A percentile compares a stretch with the other conserved stretches of the same genome.
phyloP scores from a whole-genome alignment of 495 filamentous ascomycete species.

The Penicillium riverlandense region DNA sequence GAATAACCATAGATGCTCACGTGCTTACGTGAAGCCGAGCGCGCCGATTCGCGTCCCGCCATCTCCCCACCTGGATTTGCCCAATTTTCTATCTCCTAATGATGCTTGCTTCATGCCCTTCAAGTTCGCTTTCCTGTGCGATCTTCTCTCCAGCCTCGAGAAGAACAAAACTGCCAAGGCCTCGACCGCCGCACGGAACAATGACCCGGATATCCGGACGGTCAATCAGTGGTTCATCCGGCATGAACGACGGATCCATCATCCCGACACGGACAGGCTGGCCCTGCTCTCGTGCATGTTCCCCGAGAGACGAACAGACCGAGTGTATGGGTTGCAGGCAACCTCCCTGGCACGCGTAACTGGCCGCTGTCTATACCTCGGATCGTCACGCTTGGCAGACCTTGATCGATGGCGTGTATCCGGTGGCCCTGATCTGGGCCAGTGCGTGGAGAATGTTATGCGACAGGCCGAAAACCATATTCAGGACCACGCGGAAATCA shows the following conservation, averaged over 20 bases:
- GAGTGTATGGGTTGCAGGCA: constrained; percentile 63
- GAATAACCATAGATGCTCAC: constrained; percentile 14
- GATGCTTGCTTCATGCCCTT: constrained; percentile 47
- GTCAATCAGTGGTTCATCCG: constrained; percentile 54
- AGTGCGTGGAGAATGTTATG: constrained; percentile 63
- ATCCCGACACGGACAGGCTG: constrained; percentile 41
- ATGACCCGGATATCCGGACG: constrained; percentile 25
- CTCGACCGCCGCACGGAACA: constrained; percentile 20
- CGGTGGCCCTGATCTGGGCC: constrained; percentile 57
- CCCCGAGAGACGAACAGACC: constrained; percentile 66
- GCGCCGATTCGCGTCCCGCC: constrained; percentile 10
- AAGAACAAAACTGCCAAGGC: constrained; percentile 32
- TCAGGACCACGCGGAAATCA: constrained; percentile 37
- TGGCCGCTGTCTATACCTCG: constrained; percentile 55
- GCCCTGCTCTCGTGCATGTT: constrained; percentile 67
- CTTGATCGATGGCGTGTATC: constrained; percentile 53
- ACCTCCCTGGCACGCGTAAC: constrained; percentile 54
- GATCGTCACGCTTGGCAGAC: constrained; percentile 48
- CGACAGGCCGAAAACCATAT: constrained; percentile 50
- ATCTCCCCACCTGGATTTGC: background rate
- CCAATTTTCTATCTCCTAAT: background rate
- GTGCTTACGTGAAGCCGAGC: constrained; percentile 23
- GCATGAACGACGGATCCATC: constrained; percentile 45
- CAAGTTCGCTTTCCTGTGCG: constrained; percentile 53
- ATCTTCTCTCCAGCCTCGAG: constrained; percentile 51